Evolutionary conservation across 345 rosid genomes (phyloP), one percentile per base, ranked within the genome.

Genomic region (Gossypium longicalyx): DNA sequence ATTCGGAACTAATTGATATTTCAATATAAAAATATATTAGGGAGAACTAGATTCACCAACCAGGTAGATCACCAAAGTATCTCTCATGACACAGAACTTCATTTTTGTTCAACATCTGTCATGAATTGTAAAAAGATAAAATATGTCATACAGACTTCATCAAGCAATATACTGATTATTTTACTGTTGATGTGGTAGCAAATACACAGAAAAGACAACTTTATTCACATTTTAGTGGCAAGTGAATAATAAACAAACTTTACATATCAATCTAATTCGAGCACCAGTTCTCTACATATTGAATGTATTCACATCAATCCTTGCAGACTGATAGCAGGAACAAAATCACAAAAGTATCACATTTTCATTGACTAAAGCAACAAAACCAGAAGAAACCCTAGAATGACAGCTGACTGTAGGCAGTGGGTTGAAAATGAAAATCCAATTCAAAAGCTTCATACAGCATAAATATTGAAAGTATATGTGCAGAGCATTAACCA

Each of bases 91-190:
- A 47, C 13, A 75, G 23, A 45, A 48, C 51, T 52, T 77, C 78
- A 27, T 65, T 73, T 22, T 57, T 76, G 48, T 70, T 52, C 59
- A 13, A 13, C 69, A 76, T 78, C 86, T 80, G 76, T 54, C 77
- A 29, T 66, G 22, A 72, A 57, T 75, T 74, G 13, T 17, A 48
- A 51, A 51, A 41, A 34, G 22, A 63, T 5, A 74, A 51, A 34
- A 25, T 60, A 43, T 41, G 19, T 34, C 51, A 56, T 17, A 71
- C 41, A 20, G 12, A 41, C 51, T 41, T 56, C 62, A 2, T 17
- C 64, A 53, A 53, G 52, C 63, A 65, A 52, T 23, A 38, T 66
- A 38, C 67, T 44, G 13, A 74, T 34, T 49, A 10, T 53, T 41
- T n/a, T 25, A 52, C 20, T 53, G 49, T 7, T 54, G 25, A 71